Percentiles rank a stretch among this genome's conserved stretches.
Evolutionary conservation across 345 rosid species (phyloP).

Genomic region (Euphorbia peplus): DNA sequence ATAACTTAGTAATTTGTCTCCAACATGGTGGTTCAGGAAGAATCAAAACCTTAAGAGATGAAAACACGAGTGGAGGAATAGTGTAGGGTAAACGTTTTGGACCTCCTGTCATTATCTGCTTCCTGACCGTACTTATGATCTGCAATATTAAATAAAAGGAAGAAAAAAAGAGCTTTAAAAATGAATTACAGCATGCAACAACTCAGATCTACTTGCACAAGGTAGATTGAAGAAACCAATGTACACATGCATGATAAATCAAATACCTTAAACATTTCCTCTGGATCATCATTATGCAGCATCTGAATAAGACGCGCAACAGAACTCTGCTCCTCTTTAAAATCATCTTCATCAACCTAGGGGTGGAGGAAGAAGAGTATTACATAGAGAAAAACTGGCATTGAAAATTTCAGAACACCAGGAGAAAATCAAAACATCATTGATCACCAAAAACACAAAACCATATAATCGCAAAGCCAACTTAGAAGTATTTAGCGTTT

Average conservation of each 20-base stretch:
- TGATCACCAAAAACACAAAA: not conserved
- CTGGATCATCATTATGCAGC: conserved; percentile 79
- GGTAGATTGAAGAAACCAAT: not conserved
- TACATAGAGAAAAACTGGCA: not conserved
- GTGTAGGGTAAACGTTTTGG: conserved; percentile 86
- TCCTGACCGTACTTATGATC: conserved; percentile 76
- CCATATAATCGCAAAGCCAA: not conserved
- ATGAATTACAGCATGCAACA: not conserved
- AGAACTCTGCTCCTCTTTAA: conserved; percentile 95
- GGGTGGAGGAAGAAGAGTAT: not conserved
- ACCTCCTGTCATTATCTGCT: conserved; percentile 87
- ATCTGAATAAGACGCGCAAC: conserved; percentile 94
- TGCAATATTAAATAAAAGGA: conserved; percentile 38
- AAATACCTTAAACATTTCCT: conserved; percentile 95
- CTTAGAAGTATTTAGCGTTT: not conserved
- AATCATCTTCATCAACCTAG: conserved; percentile 93
- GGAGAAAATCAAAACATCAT: not conserved
- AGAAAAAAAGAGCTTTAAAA: not conserved
- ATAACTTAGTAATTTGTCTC: not conserved
- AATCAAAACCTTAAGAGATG: conserved; percentile 77
- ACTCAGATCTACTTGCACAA: not conserved
- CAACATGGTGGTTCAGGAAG: conserved; percentile 11
- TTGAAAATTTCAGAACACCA: not conserved
- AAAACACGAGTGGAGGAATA: conserved; percentile 88
- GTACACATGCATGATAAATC: not conserved